Evolutionary conservation across 2,329 filamentous ascomycete genomes (phyloP).

Genomic region (Mollisia scopiformis): DNA sequence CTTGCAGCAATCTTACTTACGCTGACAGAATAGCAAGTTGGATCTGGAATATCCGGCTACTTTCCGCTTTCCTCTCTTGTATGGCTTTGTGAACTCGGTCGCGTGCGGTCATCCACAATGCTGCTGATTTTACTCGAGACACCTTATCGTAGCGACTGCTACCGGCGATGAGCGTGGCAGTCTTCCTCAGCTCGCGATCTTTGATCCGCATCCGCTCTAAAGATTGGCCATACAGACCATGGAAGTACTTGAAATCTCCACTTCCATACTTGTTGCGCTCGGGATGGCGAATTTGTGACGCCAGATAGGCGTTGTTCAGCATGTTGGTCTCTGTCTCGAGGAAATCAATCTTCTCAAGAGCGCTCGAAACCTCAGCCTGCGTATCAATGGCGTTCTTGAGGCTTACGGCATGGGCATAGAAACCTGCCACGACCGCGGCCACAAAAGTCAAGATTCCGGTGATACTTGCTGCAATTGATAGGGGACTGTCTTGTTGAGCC

Average conservation of each 20-base stretch:
- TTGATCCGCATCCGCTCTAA: constrained; percentile 21
- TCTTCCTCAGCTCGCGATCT: constrained; percentile 20
- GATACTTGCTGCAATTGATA: constrained; percentile 22
- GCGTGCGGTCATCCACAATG: constrained; percentile 25
- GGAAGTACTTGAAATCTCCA: constrained; percentile 28
- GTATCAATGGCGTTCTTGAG: constrained; percentile 27
- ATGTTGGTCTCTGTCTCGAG: constrained; percentile 27
- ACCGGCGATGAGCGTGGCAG: constrained; percentile 14
- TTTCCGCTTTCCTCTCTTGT: constrained; percentile 24
- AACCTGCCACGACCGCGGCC: constrained; percentile 21
- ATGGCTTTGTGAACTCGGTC: constrained; percentile 23
- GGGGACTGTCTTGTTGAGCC: constrained; percentile 6
- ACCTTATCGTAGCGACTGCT: constrained; percentile 24
- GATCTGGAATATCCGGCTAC: constrained; percentile 27
- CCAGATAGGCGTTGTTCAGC: constrained; percentile 27
- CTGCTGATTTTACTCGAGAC: constrained; percentile 24
- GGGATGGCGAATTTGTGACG: constrained; percentile 24
- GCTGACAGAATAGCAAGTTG: constrained; percentile 27
- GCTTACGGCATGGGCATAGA: constrained; percentile 24
- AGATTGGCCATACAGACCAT: constrained; percentile 20
- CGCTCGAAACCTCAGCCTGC: constrained; percentile 23
- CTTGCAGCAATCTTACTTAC: constrained; percentile 16
- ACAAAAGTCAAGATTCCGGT: constrained; percentile 28
- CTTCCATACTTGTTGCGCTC: constrained; percentile 21
- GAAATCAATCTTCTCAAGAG: constrained; percentile 27